Evolutionary conservation across 2,329 filamentous ascomycete genomes (phyloP).

Genomic region (Cladophialophora immunda): DNA sequence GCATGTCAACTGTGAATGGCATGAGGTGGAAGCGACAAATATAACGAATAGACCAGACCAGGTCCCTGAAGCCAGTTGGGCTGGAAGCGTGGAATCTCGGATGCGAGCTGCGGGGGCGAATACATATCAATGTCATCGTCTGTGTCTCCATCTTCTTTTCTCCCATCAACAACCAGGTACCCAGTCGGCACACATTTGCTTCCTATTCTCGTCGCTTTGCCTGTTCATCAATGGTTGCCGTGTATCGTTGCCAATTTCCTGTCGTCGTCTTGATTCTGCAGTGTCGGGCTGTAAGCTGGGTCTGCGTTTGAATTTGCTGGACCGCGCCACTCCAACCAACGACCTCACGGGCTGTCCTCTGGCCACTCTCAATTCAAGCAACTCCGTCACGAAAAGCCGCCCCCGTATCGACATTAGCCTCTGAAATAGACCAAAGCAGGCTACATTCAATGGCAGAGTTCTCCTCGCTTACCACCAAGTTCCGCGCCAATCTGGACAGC

Average conservation of each 20-base stretch:
- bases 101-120: not conserved
- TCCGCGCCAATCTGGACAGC: conserved; percentile 73
- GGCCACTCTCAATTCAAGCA: not conserved
- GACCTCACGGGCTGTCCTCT: not conserved
- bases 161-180: not conserved
- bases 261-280: not conserved
- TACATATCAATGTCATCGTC: not conserved
- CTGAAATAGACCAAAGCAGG: not conserved
- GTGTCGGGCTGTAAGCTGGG: not conserved
- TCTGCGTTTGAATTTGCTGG: not conserved
- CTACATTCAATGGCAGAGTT: conserved; percentile 32
- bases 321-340: not conserved
- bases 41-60: not conserved
- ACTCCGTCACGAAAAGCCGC: not conserved
- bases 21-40: not conserved
- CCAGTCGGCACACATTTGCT: no score
- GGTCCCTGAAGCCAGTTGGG: not conserved
- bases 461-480: conserved; percentile 38
- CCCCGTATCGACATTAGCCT: not conserved
- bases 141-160: not conserved
- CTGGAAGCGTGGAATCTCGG: no score
- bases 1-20: not conserved
- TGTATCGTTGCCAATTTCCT: not conserved
- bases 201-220: not conserved
- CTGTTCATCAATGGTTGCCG: not conserved